Evolutionary conservation across 1,139 yeast genomes (phyloP), one percentile per base, ranked within the genome.

Genomic region (Saccharomyces uvarum): DNA sequence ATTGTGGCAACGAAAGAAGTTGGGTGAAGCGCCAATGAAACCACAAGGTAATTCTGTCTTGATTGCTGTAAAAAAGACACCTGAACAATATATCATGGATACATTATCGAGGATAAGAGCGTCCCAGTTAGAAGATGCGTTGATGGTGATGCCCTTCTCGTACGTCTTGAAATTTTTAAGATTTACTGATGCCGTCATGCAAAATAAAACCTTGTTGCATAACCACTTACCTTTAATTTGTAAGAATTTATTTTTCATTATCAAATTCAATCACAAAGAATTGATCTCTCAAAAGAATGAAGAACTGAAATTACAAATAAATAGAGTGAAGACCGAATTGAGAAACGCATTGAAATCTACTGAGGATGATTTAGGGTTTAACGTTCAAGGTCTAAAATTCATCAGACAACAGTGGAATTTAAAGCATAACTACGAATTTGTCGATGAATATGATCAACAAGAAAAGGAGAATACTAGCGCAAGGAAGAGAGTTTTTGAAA

Each of bases 51-150:
- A 89, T 66, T 78, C 96, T 3, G 77, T 93, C 27, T 76, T 93
- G 51, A 73, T 80, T 52, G 95, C 96, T 1, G 77, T 86, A 61
- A 80, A 81, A 51, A 77, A 86, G 61, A 73, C 81, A 2, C 96
- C 97, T 0, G 88, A 83, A 58, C 82, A 83, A 58, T 86, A 93
- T 65, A 93, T 93, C 26, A 76, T 91, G 73, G 84, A 84, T 53
- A 84, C 84, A 0, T 70, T 91, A 29, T 69, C 75, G 47, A 82
- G 82, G 64, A 88, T 93, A 70, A 86, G 79, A 63, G 82, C 96
- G 0, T 80, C 96, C 0, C 97, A 93, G 65, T 73, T 93, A 49
- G 97, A 91, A 64, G 99, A 93, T 71, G 96, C 98, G 0, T 76
- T 93, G 55, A 74, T 93, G 52, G 95, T 95, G 1, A 75, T 93